These are phyloP conservation scores for Corylus heterophylla DNA, from an alignment of 306 rosid species.

Conservation along the genomic window DNA sequence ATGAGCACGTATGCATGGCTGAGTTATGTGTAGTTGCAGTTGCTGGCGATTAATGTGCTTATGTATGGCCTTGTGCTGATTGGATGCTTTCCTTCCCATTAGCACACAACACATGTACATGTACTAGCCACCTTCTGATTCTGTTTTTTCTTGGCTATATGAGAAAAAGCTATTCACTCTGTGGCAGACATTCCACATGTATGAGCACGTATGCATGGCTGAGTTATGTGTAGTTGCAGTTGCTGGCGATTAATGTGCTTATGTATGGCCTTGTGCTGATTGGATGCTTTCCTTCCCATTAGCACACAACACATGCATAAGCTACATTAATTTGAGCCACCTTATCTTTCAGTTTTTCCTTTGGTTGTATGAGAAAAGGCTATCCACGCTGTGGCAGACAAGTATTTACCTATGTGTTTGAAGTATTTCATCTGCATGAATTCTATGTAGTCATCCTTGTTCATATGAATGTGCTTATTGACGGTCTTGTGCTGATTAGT, in stretches of 20 bases:
- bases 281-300: slow-evolving; percentile 23
- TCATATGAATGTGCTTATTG: slow-evolving; percentile 31
- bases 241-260: slow-evolving; percentile 27
- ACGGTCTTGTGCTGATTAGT: slow-evolving; percentile 34
- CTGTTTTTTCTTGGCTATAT: neutral
- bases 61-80: slow-evolving; percentile 48
- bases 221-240: neutral
- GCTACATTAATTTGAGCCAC: slow-evolving; percentile 33
- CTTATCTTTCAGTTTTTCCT: slow-evolving; percentile 36
- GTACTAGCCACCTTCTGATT: neutral
- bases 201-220: neutral
- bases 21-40: neutral
- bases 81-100: slow-evolving; percentile 19
- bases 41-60: slow-evolving; percentile 26
- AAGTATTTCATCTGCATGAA: neutral
- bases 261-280: slow-evolving; percentile 48
- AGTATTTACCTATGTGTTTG: neutral
- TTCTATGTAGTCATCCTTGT: neutral
- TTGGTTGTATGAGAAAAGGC: slow-evolving; percentile 8
- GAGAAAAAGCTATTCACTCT: neutral
- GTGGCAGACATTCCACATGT: neutral
- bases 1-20: neutral
- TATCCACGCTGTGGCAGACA: slow-evolving; percentile 11
- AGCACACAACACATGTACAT: slow-evolving; percentile 30
- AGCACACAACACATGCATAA: slow-evolving; percentile 39